Evolutionary conservation across 1,139 yeast genomes (phyloP), one percentile per base, ranked within the genome.

Genomic region (Candida tunisiensis): DNA sequence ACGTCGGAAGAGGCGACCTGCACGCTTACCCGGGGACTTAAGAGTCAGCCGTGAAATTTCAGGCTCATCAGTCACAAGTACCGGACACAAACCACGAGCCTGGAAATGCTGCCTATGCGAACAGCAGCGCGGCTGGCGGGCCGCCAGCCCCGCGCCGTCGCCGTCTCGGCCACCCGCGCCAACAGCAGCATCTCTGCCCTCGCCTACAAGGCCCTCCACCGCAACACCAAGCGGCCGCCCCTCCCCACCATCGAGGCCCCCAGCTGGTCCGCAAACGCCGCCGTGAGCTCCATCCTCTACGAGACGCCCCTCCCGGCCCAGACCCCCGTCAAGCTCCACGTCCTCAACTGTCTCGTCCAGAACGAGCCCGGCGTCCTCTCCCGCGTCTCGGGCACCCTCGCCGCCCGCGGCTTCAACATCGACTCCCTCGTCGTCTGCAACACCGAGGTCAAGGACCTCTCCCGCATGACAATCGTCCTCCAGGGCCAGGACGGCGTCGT

Each of bases 311-410:
- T 55, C 31, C 54, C 58, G 22, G 24, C 32, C n/a, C 8, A 5
- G 17, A 12, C 11, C 8, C 19, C 23, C 18, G 33, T 33, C 22
- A 47, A 51, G 38, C 82, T 79, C 46, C 96, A 88, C 45, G 92
- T 88, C 25, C 64, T 88, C 51, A 91, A 88, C 65, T 88, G 98
- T 59, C 65, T 88, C 51, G 98, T 88, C 20, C 98, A 88, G 56
- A 85, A 88, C 55, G 98, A 88, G 57, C 98, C 98, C 4, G 98
- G 98, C 62, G 98, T 88, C 28, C 63, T 88, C 45, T 75, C 93
- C 25, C 69, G 91, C 31, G 82, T 88, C 26, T 78, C 96, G 4
- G 94, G 96, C 31, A 85, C 94, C 28, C 64, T 88, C 42, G 98
- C 98, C 21, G 96, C 95, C 24, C 69, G 98, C 51, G 98, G 98